Base-by-base conservation (phyloP, 345 rosid species). In the Lumnitzera racemosa region DNA sequence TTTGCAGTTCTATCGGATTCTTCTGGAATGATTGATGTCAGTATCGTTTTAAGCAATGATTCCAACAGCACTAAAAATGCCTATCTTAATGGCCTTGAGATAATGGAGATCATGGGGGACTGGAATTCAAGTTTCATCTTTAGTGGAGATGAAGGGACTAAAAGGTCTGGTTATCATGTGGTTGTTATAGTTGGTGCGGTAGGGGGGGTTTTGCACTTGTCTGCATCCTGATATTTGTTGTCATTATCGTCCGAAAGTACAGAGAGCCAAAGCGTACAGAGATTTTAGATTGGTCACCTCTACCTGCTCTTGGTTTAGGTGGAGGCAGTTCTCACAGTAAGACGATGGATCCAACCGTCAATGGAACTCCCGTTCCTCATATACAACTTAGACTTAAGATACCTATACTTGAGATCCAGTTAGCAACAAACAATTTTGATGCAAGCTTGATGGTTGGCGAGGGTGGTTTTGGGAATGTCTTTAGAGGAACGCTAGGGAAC, bases 21-120 rank as follows among this genome's bases (percentile, higher is more conserved):
- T 61, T 74, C 69, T 24, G 83, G 82, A 41, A 12, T 60, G 3
- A 49, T 83, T 64, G 66, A 56, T 46, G 57, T 81, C 55, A 64
- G 74, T 48, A 69, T 81, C 0, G 73, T 82, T 43, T 65, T 7
- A 36, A 36, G 68, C 23, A 14, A 59, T 2, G 6, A 1, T 0
- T 56, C 12, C 10, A 23, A 10, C 1, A 0, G 20, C 20, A 20
- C 9, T 0, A 6, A 4, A 0, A 47, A 13, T 10, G 81, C 89
- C 15, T 72, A 76, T 51, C 67, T 83, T 49, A 79, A 83, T 61
- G 89, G 89, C 15, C 58, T 83, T 47, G 89, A 81, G 79, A 74
- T 83, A 11, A 68, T 78, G 80, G 74, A 72, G 71, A 62, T 84
- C 46, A 25, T 77, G 15, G 68, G 56, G 61, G 20, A 20, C 12